Evolutionary conservation across 139 green algal species (phyloP).

Genomic region (Chlamydomonas sphaeroides): DNA sequence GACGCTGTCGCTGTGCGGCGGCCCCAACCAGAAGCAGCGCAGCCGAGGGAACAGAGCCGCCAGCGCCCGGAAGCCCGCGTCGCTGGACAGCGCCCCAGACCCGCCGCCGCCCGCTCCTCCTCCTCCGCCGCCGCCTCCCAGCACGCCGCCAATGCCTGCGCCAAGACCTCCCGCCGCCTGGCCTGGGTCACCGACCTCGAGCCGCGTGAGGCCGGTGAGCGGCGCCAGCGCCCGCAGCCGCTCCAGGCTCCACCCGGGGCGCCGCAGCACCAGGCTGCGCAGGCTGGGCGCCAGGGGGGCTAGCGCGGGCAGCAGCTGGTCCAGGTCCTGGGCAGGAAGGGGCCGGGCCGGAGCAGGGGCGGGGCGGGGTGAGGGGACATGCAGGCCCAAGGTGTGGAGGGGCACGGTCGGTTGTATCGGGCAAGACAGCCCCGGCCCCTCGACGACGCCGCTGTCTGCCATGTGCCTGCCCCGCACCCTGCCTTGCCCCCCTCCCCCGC

Average conservation of each 20-base stretch:
- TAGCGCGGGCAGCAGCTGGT: background rate
- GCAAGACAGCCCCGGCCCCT: too few relatives aligned
- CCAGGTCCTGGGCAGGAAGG: background rate
- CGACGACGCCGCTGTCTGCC: too few relatives aligned
- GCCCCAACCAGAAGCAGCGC: background rate
- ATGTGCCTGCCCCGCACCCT: too few relatives aligned
- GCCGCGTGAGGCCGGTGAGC: constrained; percentile 5
- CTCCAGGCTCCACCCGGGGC: constrained; percentile 9
- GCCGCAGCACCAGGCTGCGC: constrained; percentile 4
- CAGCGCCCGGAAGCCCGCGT: background rate
- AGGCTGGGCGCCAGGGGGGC: background rate
- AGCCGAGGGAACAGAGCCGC: constrained; percentile 1
- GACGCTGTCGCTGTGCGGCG: background rate
- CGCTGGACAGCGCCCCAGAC: background rate
- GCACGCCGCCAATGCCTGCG: background rate
- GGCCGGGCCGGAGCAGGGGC: too few relatives aligned
- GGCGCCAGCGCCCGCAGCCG: constrained; percentile 1
- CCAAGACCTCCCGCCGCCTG: background rate
- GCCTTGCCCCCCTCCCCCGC: too few relatives aligned
- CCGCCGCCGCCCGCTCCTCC: background rate
- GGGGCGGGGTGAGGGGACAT: too few relatives aligned
- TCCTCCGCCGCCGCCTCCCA: background rate
- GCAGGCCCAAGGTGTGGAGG: background rate
- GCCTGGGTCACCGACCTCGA: constrained; percentile 4
- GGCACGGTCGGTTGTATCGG: too few relatives aligned